These are phyloP conservation scores for Camelina neglecta DNA, from an alignment of 345 rosid genomes.

Conservation along the genomic window DNA sequence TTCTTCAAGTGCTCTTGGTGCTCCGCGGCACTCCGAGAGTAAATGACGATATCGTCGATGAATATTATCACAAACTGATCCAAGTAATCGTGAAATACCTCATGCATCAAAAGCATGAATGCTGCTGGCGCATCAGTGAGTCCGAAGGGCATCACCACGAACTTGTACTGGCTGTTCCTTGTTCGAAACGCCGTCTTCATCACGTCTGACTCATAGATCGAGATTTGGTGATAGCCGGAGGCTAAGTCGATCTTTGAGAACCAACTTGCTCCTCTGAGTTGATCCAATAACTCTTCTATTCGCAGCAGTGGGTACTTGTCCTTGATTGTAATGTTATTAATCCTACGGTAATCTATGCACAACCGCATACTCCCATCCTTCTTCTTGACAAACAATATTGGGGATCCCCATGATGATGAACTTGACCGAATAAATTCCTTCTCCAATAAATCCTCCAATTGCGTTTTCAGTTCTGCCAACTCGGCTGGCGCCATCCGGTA, in stretches of 20 bases:
- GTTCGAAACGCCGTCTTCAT: not conserved
- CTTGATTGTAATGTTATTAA: no score
- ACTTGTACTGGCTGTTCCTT: no score
- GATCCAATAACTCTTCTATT: no score
- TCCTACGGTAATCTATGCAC: no score
- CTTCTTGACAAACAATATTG: no score
- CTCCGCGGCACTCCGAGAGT: not conserved
- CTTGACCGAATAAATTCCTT: not conserved
- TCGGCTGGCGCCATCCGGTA: not conserved
- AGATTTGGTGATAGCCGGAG: not conserved
- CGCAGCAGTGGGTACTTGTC: no score
- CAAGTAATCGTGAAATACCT: not conserved
- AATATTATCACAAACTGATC: not conserved
- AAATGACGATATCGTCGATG: not conserved
- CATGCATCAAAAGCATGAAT: not conserved
- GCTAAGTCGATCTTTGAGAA: not conserved
- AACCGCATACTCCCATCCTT: no score
- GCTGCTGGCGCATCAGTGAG: not conserved
- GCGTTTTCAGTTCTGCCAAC: not conserved
- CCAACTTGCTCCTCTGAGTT: not conserved
- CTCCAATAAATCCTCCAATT: not conserved
- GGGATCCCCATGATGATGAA: not conserved
- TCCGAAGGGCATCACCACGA: not conserved
- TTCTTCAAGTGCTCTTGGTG: not conserved
- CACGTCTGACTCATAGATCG: accelerated